Evolutionary conservation across 257 asterid genomes (phyloP).

Genomic region (Mitragyna speciosa): DNA sequence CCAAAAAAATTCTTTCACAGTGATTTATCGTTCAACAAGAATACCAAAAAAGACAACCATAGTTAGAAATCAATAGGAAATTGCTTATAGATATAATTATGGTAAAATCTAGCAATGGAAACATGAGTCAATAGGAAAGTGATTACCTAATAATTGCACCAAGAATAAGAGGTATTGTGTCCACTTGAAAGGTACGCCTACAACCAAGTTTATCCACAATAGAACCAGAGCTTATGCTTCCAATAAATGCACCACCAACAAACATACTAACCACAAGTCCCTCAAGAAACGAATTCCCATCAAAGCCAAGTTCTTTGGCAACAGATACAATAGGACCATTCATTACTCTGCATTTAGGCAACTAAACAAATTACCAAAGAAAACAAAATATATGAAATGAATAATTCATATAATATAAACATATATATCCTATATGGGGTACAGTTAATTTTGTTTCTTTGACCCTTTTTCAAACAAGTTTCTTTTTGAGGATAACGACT

Average conservation of each 20-base stretch:
- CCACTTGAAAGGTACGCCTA: conserved; percentile 74
- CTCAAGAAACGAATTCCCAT: conserved; percentile 72
- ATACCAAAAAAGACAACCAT: neutral
- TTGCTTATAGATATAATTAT: neutral
- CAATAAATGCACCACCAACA: conserved; percentile 82
- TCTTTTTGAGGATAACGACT: too few relatives aligned
- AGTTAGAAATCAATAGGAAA: neutral
- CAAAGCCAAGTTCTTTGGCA: conserved; percentile 83
- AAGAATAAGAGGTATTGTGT: conserved; percentile 72
- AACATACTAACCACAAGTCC: conserved; percentile 92
- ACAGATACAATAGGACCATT: conserved; percentile 84
- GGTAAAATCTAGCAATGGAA: neutral
- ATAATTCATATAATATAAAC: too few relatives aligned
- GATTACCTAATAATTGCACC: conserved; percentile 72
- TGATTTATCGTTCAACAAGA: neutral
- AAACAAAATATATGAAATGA: neutral
- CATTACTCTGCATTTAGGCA: conserved; percentile 62
- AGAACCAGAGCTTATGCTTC: conserved; percentile 71
- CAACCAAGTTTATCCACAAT: conserved; percentile 77
- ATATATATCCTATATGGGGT: too few relatives aligned
- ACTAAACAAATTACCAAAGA: neutral
- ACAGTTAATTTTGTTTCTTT: too few relatives aligned
- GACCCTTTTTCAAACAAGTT: too few relatives aligned
- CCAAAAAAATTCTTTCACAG: neutral
- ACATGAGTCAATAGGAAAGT: neutral